Evolutionary conservation across 495 filamentous ascomycete species (phyloP).

Genomic region (Acidomyces sp.): DNA sequence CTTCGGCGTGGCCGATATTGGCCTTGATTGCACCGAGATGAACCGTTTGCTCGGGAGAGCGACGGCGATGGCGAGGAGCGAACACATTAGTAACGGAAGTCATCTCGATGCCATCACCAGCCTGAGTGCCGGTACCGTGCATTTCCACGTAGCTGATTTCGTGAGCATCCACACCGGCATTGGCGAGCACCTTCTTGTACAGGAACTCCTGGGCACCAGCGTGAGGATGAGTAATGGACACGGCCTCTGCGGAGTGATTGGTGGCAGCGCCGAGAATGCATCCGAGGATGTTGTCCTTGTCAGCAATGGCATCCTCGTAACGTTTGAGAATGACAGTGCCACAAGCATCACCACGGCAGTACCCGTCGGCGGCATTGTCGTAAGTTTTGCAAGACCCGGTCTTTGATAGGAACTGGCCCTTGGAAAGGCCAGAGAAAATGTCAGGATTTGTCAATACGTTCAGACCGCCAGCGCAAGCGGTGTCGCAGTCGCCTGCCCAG

Average conservation of each 20-base stretch:
- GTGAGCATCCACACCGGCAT: conserved; percentile 35
- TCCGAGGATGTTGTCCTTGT: conserved; percentile 38
- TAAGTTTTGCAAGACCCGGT: conserved; percentile 62
- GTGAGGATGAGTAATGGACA: conserved; percentile 37
- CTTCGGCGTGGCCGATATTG: conserved; percentile 83
- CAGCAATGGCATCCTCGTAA: conserved; percentile 36
- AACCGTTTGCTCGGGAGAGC: conserved; percentile 56
- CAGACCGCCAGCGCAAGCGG: conserved; percentile 70
- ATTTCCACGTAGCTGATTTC: conserved; percentile 42
- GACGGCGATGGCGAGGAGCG: conserved; percentile 52
- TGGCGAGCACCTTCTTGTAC: conserved; percentile 32
- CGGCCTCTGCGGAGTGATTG: conserved; percentile 33
- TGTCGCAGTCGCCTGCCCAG: conserved; percentile 71
- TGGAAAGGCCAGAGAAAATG: conserved; percentile 69
- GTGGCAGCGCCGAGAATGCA: conserved; percentile 33
- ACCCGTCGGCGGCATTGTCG: conserved; percentile 37
- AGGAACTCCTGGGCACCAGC: conserved; percentile 36
- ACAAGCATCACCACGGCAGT: conserved; percentile 36
- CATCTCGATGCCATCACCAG: conserved; percentile 35
- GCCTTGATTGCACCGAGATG: conserved; percentile 77
- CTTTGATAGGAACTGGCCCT: conserved; percentile 69
- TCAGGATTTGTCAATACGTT: conserved; percentile 74
- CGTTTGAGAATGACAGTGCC: conserved; percentile 37
- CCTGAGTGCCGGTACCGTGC: conserved; percentile 38
- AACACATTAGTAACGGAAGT: conserved; percentile 53